Evolutionary conservation across 2,329 filamentous ascomycete species (phyloP).

Genomic region (Penicillium sp.): DNA sequence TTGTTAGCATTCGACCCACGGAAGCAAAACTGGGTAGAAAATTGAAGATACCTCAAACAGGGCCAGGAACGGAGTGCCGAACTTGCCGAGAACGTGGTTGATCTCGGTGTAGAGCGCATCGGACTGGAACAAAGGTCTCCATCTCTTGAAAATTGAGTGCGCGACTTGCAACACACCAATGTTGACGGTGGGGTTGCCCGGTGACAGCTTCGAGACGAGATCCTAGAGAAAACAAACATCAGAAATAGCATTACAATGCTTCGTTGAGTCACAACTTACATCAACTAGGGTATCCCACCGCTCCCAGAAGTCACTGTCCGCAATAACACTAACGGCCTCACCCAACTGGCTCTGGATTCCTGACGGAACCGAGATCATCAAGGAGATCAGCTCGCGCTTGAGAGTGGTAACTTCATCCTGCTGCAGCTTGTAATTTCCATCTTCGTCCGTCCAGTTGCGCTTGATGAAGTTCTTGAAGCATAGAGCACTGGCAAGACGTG

Average conservation of each 20-base stretch:
- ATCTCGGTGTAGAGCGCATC: constrained; percentile 93
- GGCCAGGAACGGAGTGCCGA: constrained; percentile 78
- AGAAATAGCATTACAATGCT: not conserved
- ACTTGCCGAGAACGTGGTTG: constrained; percentile 87
- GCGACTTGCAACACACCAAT: constrained; percentile 95
- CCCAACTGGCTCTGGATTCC: constrained; percentile 91
- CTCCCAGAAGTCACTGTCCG: constrained; percentile 95
- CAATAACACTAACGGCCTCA: constrained; percentile 94
- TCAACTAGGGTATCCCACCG: constrained; percentile 94
- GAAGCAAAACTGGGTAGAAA: not conserved
- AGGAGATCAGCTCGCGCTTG: constrained; percentile 89
- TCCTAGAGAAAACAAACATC: constrained; percentile 54
- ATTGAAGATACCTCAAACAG: constrained; percentile 65
- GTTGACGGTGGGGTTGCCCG: constrained; percentile 79
- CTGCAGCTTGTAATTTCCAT: constrained; percentile 88
- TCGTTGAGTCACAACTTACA: constrained; percentile 49
- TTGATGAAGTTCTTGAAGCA: constrained; percentile 99
- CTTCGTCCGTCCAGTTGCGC: constrained; percentile 92
- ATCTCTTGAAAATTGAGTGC: constrained; percentile 95
- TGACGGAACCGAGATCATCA: constrained; percentile 90
- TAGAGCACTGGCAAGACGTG: constrained; percentile 80
- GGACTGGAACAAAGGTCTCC: constrained; percentile 90
- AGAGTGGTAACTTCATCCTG: constrained; percentile 81
- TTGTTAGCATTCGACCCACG: constrained; percentile 14
- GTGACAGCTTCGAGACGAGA: constrained; percentile 81